Evolutionary conservation across 2,329 filamentous ascomycete genomes (phyloP).

Genomic region (Fusarium lyarnte): DNA sequence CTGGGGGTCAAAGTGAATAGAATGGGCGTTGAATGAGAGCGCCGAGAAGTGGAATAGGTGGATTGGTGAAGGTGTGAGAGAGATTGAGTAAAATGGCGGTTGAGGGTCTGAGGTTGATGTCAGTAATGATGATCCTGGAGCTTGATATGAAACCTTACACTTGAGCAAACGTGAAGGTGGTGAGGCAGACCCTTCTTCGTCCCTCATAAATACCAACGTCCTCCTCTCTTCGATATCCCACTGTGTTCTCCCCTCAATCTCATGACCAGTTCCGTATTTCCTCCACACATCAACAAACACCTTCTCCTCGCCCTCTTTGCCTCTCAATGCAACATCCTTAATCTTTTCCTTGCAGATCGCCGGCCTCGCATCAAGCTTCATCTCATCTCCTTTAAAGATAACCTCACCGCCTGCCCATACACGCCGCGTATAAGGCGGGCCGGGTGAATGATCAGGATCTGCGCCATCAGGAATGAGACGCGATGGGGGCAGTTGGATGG

Average conservation of each 20-base stretch:
- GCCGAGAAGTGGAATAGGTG: slow-evolving; percentile 92
- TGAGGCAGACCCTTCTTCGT: slow-evolving; percentile 34
- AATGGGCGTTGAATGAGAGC: slow-evolving; percentile 90
- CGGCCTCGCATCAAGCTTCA: slow-evolving; percentile 53
- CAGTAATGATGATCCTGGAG: background rate
- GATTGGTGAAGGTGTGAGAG: slow-evolving; percentile 71
- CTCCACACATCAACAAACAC: slow-evolving; percentile 63
- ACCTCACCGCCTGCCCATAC: slow-evolving; percentile 91
- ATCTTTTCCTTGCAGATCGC: slow-evolving; percentile 59
- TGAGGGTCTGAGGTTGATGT: slow-evolving; percentile 45
- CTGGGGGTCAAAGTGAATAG: slow-evolving; percentile 82
- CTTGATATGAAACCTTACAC: slow-evolving; percentile 35
- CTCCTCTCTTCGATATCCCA: slow-evolving; percentile 58
- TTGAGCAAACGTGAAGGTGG: slow-evolving; percentile 39
- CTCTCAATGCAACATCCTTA: slow-evolving; percentile 50
- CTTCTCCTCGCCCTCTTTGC: slow-evolving; percentile 51
- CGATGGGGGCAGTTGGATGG: slow-evolving; percentile 69
- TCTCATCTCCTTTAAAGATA: slow-evolving; percentile 54
- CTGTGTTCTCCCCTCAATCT: slow-evolving; percentile 14
- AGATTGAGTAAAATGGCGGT: slow-evolving; percentile 53
- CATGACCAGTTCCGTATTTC: slow-evolving; percentile 51
- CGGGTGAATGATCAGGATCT: slow-evolving; percentile 81
- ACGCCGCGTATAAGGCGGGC: slow-evolving; percentile 74
- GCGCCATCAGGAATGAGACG: slow-evolving; percentile 83
- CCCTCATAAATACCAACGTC: slow-evolving; percentile 63